Evolutionary conservation across 192 early-diverging fungal species (phyloP), one percentile per base, ranked within the genome.

Genomic region (Backusella australiensis): DNA sequence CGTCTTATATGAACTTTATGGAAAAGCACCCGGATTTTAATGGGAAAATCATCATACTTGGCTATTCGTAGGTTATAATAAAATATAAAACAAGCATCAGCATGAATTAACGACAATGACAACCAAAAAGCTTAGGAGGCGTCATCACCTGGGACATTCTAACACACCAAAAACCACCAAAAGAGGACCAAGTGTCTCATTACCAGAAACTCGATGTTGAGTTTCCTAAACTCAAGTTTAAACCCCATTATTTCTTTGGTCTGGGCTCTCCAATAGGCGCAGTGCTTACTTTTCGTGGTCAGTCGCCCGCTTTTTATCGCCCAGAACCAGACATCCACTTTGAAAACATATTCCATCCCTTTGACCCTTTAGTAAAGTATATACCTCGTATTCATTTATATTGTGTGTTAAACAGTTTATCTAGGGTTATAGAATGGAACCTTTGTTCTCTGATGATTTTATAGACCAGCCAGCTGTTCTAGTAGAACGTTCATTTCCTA

Each of bases 331-430:
- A 81, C 34, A 87, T 89, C 52, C 81, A 86, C 17, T 90, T 86
- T 76, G 89, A 91, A 83, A 93, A 93, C 72, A 86, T 93, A 56
- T 93, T 91, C 71, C 92, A 93, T 63, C 91, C 91, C 0, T 92
- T 91, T 71, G 92, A 93, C 67, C 92, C 92, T 9, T 82, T 93
- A 15, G 80, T 81, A 77, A 41, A 70, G 32, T 68, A 23, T 2
- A 29, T 4, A 14, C n/a, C 21, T 12, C 38, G 21, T 0, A 23
- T 29, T 7, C 2, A 73, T 17, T 3, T 5, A 1, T 34, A 29
- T 15, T 29, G 2, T 49, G 2, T 21, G 14, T 29, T 38, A 14
- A 23, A 29, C n/a, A 14, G 29, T 26, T 15, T 66, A 19, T 42
- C 23, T 59, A 77, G 79, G 92, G 88, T 0, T 92, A 93, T 81